Evolutionary conservation across 2,329 filamentous ascomycete genomes (phyloP), one percentile per base, ranked within the genome.

Genomic region (Monilinia laxa): DNA sequence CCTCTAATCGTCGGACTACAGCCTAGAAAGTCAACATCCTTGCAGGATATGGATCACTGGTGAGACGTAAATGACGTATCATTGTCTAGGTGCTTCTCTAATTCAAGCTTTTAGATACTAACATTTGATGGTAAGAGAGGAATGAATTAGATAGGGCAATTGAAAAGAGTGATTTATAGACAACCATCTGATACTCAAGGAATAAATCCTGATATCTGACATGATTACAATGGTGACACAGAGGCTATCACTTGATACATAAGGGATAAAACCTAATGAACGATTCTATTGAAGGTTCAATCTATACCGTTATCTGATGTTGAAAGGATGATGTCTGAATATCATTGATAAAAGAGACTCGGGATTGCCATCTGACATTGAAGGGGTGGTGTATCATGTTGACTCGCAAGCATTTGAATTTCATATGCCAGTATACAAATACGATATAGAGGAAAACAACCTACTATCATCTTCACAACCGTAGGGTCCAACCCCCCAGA

Each of bases 401-500:
- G 20, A 40, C 38, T 40, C 31, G 38, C 45, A 47, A 20, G 18
- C n/a, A 47, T n/a, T 7, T n/a, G 16, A 11, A 5, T 56, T 11
- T 18, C 12, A 1, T 14, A 10, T 9, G 6, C 6, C 2, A 59
- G 42, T 16, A 49, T 25, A 58, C 28, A 55, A 47, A 18, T 6
- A 59, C n/a, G 18, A 16, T 49, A 23, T 11, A 49, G 18, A 35
- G 6, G 23, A 49, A 20, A 6, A 47, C 9, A 35, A n/a, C 42
- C 3, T 59, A 59, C 56, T 70, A 57, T 75, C 74, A 62, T 68
- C 66, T 11, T 75, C 71, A 69, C 87, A 90, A 66, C 86, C 87
- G 67, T 82, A 80, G 1, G 82, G 79, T 63, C 87, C 82, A 51
- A 92, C 80, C 3, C 86, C 83, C 89, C 89, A 92, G 54, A 89